Evolutionary conservation across 306 rosid species (phyloP).

Genomic region (Quillaja saponaria): DNA sequence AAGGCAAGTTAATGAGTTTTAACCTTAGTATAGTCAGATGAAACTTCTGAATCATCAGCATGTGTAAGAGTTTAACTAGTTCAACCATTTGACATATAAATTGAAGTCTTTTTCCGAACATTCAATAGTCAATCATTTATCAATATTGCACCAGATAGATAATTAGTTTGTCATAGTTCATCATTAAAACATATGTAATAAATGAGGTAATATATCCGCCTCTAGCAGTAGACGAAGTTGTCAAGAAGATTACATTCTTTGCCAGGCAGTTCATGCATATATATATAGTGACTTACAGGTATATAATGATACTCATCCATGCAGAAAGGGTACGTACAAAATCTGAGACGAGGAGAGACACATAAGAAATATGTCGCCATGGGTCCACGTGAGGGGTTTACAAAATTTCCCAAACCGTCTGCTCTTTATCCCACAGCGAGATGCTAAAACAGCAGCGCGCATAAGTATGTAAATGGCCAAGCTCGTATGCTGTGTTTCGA

Average conservation of each 20-base stretch:
- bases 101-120: slow-evolving; percentile 8
- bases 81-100: neutral
- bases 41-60: neutral
- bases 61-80: neutral
- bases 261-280: no score
- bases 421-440: slow-evolving; percentile 96
- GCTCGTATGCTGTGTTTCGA: slow-evolving; percentile 80
- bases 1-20: slow-evolving; percentile 16
- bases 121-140: slow-evolving; percentile 6
- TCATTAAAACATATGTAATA: slow-evolving; percentile 20
- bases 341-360: slow-evolving; percentile 93
- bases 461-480: slow-evolving; percentile 89
- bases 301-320: no score
- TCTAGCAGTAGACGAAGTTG: slow-evolving; percentile 1
- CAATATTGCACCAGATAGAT: neutral
- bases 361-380: slow-evolving; percentile 96
- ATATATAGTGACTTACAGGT: no score
- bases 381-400: slow-evolving; percentile 94
- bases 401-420: slow-evolving; percentile 76
- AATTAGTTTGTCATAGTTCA: slow-evolving; percentile 22
- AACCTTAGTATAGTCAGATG: slow-evolving; percentile 5
- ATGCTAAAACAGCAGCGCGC: slow-evolving; percentile 92
- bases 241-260: neutral
- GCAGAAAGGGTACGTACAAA: slow-evolving; percentile 54
- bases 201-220: neutral